These are phyloP conservation scores for Tylopilus sp. DNA, from an alignment of 768 basidiomycete genomes.

Conservation along the genomic window DNA sequence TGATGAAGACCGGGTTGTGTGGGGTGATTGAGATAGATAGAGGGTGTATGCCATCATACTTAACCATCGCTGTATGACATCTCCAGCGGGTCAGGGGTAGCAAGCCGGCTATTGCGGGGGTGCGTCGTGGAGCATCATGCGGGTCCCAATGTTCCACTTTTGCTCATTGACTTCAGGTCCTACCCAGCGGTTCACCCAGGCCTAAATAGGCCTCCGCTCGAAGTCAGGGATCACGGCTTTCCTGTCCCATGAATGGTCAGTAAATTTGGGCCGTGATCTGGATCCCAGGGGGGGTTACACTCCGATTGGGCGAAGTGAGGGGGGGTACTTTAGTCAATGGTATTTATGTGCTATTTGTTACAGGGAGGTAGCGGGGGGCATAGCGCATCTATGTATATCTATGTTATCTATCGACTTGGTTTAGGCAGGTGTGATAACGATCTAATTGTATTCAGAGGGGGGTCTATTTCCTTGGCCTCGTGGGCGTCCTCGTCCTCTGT, in stretches of 20 bases:
- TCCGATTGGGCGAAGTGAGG: neutral
- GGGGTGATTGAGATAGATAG: neutral
- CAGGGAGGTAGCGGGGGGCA: too few relatives aligned
- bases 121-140: neutral
- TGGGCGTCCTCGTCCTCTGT: neutral
- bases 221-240: neutral
- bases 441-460: too few relatives aligned
- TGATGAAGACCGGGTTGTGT: neutral
- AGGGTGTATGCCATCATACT: neutral
- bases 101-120: neutral
- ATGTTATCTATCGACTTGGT: too few relatives aligned
- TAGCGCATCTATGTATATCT: too few relatives aligned
- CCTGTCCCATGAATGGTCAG: neutral
- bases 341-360: too few relatives aligned
- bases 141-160: too few relatives aligned
- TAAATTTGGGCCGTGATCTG: neutral
- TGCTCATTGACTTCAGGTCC: neutral
- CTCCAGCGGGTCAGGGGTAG: neutral
- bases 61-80: neutral
- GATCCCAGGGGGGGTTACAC: neutral
- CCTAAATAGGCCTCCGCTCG: neutral
- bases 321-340: neutral
- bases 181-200: neutral
- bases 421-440: too few relatives aligned
- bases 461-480: too few relatives aligned